These are phyloP conservation scores for Ceratocystis lukuohia DNA, from an alignment of 2,329 filamentous ascomycete species.

Conservation along the genomic window DNA sequence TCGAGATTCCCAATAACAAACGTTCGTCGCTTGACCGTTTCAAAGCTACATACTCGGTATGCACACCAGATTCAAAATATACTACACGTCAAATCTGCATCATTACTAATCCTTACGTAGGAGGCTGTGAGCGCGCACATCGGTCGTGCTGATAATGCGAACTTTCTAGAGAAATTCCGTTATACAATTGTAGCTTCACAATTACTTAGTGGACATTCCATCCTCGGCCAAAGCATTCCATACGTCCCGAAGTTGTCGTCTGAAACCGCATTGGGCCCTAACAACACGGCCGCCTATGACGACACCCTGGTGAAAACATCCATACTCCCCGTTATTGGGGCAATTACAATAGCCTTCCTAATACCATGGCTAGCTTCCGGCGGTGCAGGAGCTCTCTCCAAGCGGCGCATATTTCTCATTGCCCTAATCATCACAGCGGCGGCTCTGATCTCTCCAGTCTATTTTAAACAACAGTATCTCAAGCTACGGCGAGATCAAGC, in stretches of 20 bases:
- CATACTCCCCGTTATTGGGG: slow-evolving; percentile 47
- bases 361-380: slow-evolving; percentile 55
- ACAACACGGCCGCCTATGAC: slow-evolving; percentile 25
- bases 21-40: slow-evolving; percentile 33
- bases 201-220: slow-evolving; percentile 59
- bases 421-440: slow-evolving; percentile 38
- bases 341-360: slow-evolving; percentile 54
- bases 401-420: slow-evolving; percentile 38
- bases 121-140: slow-evolving; percentile 58
- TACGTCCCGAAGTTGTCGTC: slow-evolving; percentile 10
- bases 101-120: slow-evolving; percentile 29
- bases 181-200: slow-evolving; percentile 90
- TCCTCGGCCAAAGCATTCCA: slow-evolving; percentile 26
- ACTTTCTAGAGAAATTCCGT: slow-evolving; percentile 83
- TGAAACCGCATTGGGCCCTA: neutral
- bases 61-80: slow-evolving; percentile 21
- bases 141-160: slow-evolving; percentile 63
- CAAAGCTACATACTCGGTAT: slow-evolving; percentile 39
- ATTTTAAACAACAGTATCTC: slow-evolving; percentile 68
- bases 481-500: slow-evolving; percentile 64
- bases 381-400: slow-evolving; percentile 35
- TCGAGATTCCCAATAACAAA: slow-evolving; percentile 28
- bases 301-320: slow-evolving; percentile 29
- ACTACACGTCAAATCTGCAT: neutral
- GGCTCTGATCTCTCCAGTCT: slow-evolving; percentile 48